Base-by-base conservation (phyloP, 805 yeast species). In the Starmera amethionina region DNA sequence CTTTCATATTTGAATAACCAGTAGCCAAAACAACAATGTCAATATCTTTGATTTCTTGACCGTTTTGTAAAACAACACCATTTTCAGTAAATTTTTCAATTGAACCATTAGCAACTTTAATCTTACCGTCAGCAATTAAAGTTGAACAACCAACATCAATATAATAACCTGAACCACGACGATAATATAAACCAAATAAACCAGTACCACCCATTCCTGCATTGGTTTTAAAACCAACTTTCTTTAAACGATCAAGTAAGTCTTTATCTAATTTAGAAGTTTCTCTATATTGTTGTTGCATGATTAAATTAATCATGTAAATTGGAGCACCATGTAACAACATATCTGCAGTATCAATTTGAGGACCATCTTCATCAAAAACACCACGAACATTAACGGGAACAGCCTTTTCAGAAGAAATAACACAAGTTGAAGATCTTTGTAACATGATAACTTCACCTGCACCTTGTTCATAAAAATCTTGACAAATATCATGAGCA, bases 151-250 rank as follows among this genome's bases (percentile, higher is more conserved):
- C 74, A 35, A 66, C 71, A 45, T 68, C 72, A 41, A 64, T 65
- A 47, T 68, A 68, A 48, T 67, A 68, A 34, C 74, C 74, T 1
- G 73, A 71, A 29, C 69, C 70, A 47, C 66, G 57, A 38, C 70
- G 54, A 45, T 53, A 56, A 44, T 65, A 62, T 39, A 63, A 51
- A 16, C 69, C 65, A 40, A 63, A 60, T 39, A 68, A 47, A 4
- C 74, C 73, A 32, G 70, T 62, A 28, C 59, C 66, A 25, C 69
- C 73, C 52, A 58, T 59, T 15, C 73, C 73, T 25, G 60, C 54
- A 45, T 64, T 64, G n/a, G 62, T 49, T 48, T 65, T 52, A 56
- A 68, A 68, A 0, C 72, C 72, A 19, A 51, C 57, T 18, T 54
- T 45, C 16, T 40, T 50, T 29, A 68, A 56, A 2, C 65, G 59